A percentile compares a stretch with the other conserved stretches of the same genome.
phyloP scores from a whole-genome alignment of 176 grass and related monocot genomes.

The Lolium multiflorum region DNA sequence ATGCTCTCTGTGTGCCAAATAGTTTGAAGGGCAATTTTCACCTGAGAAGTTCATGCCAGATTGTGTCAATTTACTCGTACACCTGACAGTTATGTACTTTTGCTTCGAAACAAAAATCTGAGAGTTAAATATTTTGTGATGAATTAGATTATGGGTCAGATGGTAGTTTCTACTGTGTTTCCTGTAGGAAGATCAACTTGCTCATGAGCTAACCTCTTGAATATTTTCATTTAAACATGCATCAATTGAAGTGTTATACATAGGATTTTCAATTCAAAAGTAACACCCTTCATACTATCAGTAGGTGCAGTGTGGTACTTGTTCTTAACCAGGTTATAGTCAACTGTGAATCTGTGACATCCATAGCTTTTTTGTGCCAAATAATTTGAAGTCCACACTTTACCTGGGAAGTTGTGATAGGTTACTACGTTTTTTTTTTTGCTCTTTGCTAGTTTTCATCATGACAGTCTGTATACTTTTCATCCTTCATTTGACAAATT shows the following conservation, averaged over 20 bases:
- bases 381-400: neutral
- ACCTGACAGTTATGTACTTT: slow-evolving; percentile 8
- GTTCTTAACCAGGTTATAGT: slow-evolving; percentile 14
- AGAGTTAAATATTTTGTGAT: neutral
- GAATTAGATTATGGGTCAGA: slow-evolving; percentile 36
- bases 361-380: slow-evolving; percentile 2
- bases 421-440: neutral
- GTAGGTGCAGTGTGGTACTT: neutral
- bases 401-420: neutral
- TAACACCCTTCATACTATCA: neutral
- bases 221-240: slow-evolving; percentile 30
- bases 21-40: neutral
- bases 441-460: slow-evolving; percentile 19
- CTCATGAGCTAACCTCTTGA: slow-evolving; percentile 71
- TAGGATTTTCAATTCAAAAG: slow-evolving; percentile 18
- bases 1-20: too few species aligned
- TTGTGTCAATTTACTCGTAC: neutral
- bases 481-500: neutral
- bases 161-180: slow-evolving; percentile 79
- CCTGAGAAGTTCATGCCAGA: neutral
- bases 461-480: neutral
- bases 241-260: neutral
- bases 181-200: slow-evolving; percentile 80
- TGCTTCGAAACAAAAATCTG: neutral
- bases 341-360: neutral